Evolutionary conservation across 176 grass and related monocot species (phyloP).

Genomic region (Alopecurus myosuroides): DNA sequence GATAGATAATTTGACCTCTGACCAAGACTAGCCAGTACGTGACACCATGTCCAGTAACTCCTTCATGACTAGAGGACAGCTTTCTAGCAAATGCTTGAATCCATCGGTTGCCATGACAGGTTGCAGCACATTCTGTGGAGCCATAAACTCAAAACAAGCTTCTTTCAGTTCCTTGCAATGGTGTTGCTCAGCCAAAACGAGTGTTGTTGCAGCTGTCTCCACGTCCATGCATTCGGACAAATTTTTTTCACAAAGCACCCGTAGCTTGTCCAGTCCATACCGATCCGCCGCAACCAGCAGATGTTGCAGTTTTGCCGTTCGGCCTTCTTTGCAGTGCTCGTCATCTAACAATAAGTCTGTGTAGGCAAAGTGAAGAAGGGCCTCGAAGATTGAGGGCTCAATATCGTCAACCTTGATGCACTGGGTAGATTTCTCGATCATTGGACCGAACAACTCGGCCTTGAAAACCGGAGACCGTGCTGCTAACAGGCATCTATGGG

Average conservation of each 20-base stretch:
- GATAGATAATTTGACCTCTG: background rate
- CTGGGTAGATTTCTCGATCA: background rate
- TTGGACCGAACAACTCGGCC: background rate
- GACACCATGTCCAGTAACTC: background rate
- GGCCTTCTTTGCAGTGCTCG: background rate
- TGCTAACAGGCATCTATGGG: background rate
- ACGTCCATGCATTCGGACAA: background rate
- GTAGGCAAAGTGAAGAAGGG: background rate
- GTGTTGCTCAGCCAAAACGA: background rate
- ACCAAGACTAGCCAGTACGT: background rate
- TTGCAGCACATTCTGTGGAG: background rate
- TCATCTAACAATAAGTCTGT: background rate
- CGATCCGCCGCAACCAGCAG: background rate
- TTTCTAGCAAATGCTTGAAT: background rate
- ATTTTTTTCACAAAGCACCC: background rate
- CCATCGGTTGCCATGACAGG: background rate
- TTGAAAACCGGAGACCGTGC: background rate
- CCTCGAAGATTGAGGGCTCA: background rate
- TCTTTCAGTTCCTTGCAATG: background rate
- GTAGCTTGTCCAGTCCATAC: background rate
- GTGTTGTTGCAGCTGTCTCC: background rate
- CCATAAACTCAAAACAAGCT: background rate
- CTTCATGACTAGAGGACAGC: background rate
- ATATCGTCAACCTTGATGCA: background rate
- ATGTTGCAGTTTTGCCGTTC: background rate